These are phyloP conservation scores for Xylariaceae sp. DNA, from an alignment of 2,329 filamentous ascomycete genomes.

Conservation along the genomic window DNA sequence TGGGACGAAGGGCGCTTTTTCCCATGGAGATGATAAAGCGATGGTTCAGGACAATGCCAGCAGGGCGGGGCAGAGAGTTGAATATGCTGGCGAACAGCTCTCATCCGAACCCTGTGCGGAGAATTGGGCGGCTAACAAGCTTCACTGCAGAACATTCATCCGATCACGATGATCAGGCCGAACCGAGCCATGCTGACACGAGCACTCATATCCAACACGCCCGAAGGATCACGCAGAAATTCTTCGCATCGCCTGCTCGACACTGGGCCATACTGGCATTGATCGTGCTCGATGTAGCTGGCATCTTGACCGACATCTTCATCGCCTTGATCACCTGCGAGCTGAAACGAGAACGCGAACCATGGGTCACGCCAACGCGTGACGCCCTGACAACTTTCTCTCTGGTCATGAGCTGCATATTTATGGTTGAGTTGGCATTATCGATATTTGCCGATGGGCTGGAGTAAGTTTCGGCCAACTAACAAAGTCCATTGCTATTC, in stretches of 20 bases:
- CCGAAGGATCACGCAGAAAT: constrained; percentile 15
- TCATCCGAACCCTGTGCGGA: background rate
- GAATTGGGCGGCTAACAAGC: background rate
- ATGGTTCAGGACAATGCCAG: background rate
- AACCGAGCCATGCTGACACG: background rate
- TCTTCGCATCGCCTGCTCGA: constrained; percentile 37
- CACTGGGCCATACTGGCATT: constrained; percentile 43
- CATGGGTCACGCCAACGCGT: constrained; percentile 38
- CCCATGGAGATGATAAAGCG: background rate
- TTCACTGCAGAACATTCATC: background rate
- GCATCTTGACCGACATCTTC: constrained; percentile 45
- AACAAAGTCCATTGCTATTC: background rate
- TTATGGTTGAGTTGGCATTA: constrained; percentile 58
- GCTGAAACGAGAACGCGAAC: constrained; percentile 35
- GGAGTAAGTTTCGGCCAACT: constrained; percentile 39
- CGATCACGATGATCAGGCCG: background rate
- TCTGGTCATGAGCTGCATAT: constrained; percentile 59
- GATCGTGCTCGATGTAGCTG: constrained; percentile 43
- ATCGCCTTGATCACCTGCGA: constrained; percentile 48
- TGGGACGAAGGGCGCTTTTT: background rate
- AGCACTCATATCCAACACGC: constrained; percentile 7
- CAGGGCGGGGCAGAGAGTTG: background rate
- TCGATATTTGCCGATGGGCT: constrained; percentile 60
- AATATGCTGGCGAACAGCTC: background rate
- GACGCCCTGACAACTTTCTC: constrained; percentile 47